phyloP scores from a whole-genome alignment of 2,329 filamentous ascomycete genomes.

The Penicillium freii region DNA sequence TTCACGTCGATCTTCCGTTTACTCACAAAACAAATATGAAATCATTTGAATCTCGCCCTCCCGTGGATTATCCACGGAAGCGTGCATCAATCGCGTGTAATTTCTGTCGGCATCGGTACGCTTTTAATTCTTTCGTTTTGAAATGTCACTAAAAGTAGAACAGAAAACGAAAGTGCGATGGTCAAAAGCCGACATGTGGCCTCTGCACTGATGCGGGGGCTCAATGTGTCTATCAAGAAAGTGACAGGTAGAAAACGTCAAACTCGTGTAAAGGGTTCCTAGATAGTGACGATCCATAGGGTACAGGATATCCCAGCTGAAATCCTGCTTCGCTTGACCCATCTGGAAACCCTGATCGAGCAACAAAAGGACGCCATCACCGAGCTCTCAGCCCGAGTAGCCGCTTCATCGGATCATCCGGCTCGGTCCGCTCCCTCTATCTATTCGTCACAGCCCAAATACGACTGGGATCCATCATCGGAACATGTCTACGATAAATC shows the following conservation, averaged over 20 bases:
- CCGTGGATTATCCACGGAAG: slow-evolving; percentile 19
- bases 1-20: slow-evolving; percentile 5
- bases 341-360: slow-evolving; percentile 16
- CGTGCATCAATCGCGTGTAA: slow-evolving; percentile 19
- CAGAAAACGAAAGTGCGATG: slow-evolving; percentile 22
- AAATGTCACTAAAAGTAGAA: background rate
- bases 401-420: background rate
- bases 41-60: slow-evolving; percentile 4
- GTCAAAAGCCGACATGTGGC: slow-evolving; percentile 17
- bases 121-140: background rate
- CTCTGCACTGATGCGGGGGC: slow-evolving; percentile 18
- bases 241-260: slow-evolving; percentile 13
- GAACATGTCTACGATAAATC: slow-evolving; percentile 1
- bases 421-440: background rate
- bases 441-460: background rate
- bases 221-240: slow-evolving; percentile 21
- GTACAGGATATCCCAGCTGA: slow-evolving; percentile 14
- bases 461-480: slow-evolving; percentile 6
- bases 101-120: slow-evolving; percentile 22
- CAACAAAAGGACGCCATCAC: slow-evolving; percentile 18
- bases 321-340: slow-evolving; percentile 16
- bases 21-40: slow-evolving; percentile 8
- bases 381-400: slow-evolving; percentile 10
- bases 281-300: slow-evolving; percentile 8
- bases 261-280: background rate